These are phyloP conservation scores for Russula abietina DNA, from an alignment of 768 basidiomycete species.

Conservation along the genomic window DNA sequence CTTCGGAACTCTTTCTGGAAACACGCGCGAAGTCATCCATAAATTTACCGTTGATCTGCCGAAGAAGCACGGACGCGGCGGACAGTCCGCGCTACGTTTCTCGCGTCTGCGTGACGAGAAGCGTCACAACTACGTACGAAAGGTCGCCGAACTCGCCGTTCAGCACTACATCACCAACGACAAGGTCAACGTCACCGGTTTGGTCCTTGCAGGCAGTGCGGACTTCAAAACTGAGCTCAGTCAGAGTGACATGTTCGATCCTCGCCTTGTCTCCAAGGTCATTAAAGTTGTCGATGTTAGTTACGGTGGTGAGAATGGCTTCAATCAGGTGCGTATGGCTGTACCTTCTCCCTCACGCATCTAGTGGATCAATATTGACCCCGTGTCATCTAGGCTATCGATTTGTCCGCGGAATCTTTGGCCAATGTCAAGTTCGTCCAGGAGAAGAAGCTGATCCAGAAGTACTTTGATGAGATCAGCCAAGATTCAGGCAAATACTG, in stretches of 20 bases:
- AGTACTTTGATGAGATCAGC: conserved; percentile 99
- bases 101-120: conserved; percentile 98
- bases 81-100: conserved; percentile 99
- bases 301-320: conserved; percentile 98
- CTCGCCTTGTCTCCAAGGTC: conserved; percentile 77
- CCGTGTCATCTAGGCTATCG: conserved; percentile 65
- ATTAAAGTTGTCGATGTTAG: conserved; percentile 99
- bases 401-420: conserved; percentile 90
- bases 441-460: conserved; percentile 96
- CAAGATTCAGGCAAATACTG: conserved; percentile 95
- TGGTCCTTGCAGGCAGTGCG: conserved; percentile 94
- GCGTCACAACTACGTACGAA: conserved; percentile 98
- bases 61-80: conserved; percentile 99
- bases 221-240: conserved; percentile 99
- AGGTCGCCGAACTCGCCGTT: conserved; percentile 94
- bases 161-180: conserved; percentile 98
- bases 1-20: conserved; percentile 92
- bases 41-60: conserved; percentile 99
- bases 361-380: not conserved
- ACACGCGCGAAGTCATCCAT: conserved; percentile 95
- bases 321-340: conserved; percentile 75
- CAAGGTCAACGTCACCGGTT: conserved; percentile 95
- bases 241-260: conserved; percentile 95
- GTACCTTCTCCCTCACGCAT: not conserved
- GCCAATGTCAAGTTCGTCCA: conserved; percentile 99